Evolutionary conservation across 2,329 filamentous ascomycete genomes (phyloP).

Genomic region (Aspergillus sojae): DNA sequence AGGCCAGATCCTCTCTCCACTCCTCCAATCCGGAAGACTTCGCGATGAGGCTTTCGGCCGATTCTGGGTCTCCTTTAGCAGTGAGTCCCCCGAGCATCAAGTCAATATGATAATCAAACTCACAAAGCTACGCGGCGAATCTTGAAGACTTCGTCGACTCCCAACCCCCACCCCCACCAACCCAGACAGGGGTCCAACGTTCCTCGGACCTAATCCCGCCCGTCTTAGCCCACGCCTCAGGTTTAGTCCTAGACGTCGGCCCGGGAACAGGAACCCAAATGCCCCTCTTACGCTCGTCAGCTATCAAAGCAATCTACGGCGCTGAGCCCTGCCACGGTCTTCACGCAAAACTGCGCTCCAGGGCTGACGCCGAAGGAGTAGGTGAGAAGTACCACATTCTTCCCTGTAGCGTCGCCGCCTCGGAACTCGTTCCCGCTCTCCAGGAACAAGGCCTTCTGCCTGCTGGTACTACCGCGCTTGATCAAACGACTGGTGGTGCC

Average conservation of each 20-base stretch:
- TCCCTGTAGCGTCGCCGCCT: slow-evolving; percentile 50
- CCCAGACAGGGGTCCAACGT: slow-evolving; percentile 23
- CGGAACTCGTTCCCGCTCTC: slow-evolving; percentile 50
- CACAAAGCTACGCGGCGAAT: slow-evolving; percentile 12
- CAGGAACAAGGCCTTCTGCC: slow-evolving; percentile 44
- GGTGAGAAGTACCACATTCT: slow-evolving; percentile 54
- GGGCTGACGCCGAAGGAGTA: slow-evolving; percentile 46
- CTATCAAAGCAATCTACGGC: slow-evolving; percentile 55
- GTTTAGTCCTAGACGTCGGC: slow-evolving; percentile 52
- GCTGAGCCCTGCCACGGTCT: slow-evolving; percentile 56
- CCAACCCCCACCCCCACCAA: not conserved
- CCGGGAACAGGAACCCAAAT: slow-evolving; percentile 58
- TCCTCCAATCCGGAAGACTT: slow-evolving; percentile 33
- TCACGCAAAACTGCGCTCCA: slow-evolving; percentile 47
- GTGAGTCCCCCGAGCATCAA: slow-evolving; percentile 25
- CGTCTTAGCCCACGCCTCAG: slow-evolving; percentile 43
- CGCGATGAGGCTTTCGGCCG: slow-evolving; percentile 44
- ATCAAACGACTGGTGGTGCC: slow-evolving; percentile 29
- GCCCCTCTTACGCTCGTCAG: slow-evolving; percentile 45
- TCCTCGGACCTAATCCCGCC: slow-evolving; percentile 45
- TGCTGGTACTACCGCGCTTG: slow-evolving; percentile 13
- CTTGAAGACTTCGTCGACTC: slow-evolving; percentile 10
- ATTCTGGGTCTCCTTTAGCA: slow-evolving; percentile 45
- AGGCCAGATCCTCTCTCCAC: slow-evolving; percentile 39
- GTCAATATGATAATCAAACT: not conserved